Percentiles rank a stretch among this genome's conserved stretches.
phyloP scores from a whole-genome alignment of 192 early-diverging fungal species.

The Backusella parvicylindrica region DNA sequence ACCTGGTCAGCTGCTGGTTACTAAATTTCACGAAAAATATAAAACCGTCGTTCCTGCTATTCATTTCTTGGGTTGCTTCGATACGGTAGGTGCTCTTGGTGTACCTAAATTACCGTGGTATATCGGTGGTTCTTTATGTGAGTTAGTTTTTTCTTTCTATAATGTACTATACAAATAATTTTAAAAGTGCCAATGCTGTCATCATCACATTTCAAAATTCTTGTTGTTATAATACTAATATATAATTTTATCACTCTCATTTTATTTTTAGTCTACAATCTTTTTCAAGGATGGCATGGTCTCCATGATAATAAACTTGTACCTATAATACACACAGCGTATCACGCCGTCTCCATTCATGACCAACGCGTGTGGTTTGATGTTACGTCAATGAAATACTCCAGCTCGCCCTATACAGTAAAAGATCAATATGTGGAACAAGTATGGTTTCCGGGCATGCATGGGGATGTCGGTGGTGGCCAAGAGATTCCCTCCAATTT shows the following conservation, averaged over 20 bases:
- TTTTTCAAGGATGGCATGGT: constrained; percentile 6
- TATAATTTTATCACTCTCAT: neutral
- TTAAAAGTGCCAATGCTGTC: neutral
- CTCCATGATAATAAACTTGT: constrained; percentile 22
- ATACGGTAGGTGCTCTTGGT: constrained; percentile 25
- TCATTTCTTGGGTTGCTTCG: constrained; percentile 23
- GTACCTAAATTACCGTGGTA: constrained; percentile 21
- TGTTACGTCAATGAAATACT: constrained; percentile 11
- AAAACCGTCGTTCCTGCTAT: neutral
- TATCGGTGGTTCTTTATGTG: constrained; percentile 16
- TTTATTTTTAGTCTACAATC: neutral
- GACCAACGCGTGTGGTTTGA: constrained; percentile 26
- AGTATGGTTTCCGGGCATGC: constrained; percentile 25
- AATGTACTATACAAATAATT: neutral
- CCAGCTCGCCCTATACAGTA: neutral
- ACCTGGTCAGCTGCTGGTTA: neutral
- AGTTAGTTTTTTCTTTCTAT: neutral
- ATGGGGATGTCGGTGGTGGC: constrained; percentile 15
- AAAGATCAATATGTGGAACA: constrained; percentile 13
- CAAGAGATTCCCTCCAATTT: neutral
- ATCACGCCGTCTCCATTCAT: constrained; percentile 23
- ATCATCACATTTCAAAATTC: neutral
- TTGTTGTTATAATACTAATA: neutral
- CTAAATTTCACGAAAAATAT: neutral
- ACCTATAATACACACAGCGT: constrained; percentile 8